phyloP scores from a whole-genome alignment of 345 rosid species.

The Kandelia obovata region DNA sequence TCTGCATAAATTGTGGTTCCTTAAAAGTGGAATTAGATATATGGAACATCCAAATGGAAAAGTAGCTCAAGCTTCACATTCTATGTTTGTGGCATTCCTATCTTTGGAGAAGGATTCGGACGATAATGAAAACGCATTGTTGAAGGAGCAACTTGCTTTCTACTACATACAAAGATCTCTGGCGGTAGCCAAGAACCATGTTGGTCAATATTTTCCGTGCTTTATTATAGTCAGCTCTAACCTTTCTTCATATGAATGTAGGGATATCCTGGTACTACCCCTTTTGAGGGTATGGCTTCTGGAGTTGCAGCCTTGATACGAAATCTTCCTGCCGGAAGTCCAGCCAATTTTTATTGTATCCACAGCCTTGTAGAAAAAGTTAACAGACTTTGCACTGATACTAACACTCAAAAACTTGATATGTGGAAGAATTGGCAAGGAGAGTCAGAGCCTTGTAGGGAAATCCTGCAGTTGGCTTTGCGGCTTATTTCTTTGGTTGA shows the following conservation, averaged over 20 bases:
- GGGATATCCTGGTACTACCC: constrained; percentile 78
- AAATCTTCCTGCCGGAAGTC: constrained; percentile 93
- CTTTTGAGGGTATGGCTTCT: constrained; percentile 95
- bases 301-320: constrained; percentile 80
- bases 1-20: constrained; percentile 32
- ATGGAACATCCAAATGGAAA: constrained; percentile 81
- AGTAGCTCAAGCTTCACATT: constrained; percentile 75
- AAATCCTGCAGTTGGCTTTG: constrained; percentile 68
- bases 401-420: constrained; percentile 27
- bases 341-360: constrained; percentile 71
- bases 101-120: constrained; percentile 59
- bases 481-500: constrained; percentile 76
- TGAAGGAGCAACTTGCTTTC: constrained; percentile 82
- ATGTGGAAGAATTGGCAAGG: constrained; percentile 59
- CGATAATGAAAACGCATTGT: constrained; percentile 45
- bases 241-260: constrained; percentile 27
- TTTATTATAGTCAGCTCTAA: constrained; percentile 13
- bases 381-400: constrained; percentile 38
- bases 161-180: constrained; percentile 81
- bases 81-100: constrained; percentile 69
- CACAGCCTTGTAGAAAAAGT: constrained; percentile 73
- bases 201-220: background rate
- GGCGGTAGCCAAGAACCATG: constrained; percentile 38
- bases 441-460: constrained; percentile 53
- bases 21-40: constrained; percentile 52